A percentile compares a stretch with the other conserved stretches of the same genome.
Conservation (phyloP, 495 filamentous ascomycete genomes). For the Tuber borchii region DNA sequence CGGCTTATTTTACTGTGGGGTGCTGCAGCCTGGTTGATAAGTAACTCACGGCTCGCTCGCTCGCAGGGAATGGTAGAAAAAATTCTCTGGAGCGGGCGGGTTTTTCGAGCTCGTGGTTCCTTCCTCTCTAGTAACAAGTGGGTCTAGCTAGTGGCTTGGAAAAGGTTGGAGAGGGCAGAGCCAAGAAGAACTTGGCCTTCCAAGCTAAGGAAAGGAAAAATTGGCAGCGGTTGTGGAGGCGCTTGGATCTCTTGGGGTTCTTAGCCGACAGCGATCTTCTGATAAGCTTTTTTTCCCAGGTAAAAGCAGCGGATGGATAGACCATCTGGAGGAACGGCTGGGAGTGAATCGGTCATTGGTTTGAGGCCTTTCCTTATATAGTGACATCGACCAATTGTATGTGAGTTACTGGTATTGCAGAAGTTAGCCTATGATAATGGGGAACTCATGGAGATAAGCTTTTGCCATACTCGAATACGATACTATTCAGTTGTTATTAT, state of each 20-base stretch:
- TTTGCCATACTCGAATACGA: background rate
- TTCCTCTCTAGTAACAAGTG: background rate
- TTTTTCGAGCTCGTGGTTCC: background rate
- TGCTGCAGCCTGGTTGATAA: background rate
- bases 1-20: background rate
- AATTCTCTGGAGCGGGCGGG: background rate
- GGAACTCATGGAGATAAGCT: background rate
- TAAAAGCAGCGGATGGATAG: background rate
- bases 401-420: background rate
- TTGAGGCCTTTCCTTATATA: background rate
- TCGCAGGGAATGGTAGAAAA: background rate
- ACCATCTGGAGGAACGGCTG: background rate
- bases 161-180: background rate
- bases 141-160: background rate
- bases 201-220: background rate
- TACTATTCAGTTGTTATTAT: background rate
- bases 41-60: background rate
- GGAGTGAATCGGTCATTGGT: background rate
- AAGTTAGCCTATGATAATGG: background rate
- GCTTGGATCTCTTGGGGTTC: background rate
- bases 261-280: background rate
- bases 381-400: background rate
- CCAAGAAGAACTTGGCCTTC: background rate
- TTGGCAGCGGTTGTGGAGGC: background rate
- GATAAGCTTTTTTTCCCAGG: background rate